Evolutionary conservation across 2,329 filamentous ascomycete genomes (phyloP), one percentile per base, ranked within the genome.

Genomic region (Colletotrichum viniferum): DNA sequence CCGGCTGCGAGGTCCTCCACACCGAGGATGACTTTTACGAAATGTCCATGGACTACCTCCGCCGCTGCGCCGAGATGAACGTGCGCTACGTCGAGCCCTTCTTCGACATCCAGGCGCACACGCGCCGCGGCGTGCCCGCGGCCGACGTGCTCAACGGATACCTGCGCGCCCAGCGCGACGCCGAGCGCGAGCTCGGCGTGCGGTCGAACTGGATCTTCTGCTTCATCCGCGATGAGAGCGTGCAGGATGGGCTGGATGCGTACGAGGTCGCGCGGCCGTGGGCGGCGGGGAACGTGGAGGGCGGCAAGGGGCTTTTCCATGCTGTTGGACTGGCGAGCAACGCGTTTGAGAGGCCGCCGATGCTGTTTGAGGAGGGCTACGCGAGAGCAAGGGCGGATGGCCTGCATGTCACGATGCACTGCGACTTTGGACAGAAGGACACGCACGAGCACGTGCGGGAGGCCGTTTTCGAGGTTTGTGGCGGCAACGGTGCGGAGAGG

Each of bases 31-130:
- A 96, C 84, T 96, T 94, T 80, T 92, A 94, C 81, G 90, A 90
- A 65, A 88, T 96, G 16, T 93, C 93, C 7, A 94, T 91, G 87
- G 89, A 90, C 76, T 96, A 96, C 85, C 93, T 96, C 82, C 81
- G 87, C 36, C 90, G 89, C 71, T 94, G 93, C 6, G 88, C 90
- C 32, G 85, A 85, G 4, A 91, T 95, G 78, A 91, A 91, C 36
- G 92, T 96, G 3, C 88, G 90, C 68, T 94, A 96, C 81, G 92
- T 92, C n/a, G 94, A 96, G 83, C 89, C 95, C 77, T 96, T 95
- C 85, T 96, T 96, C 84, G 94, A 96, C 81, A 94, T 94, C 3
- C 94, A 96, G 83, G 93, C 92, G 2, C 94, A 96, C 82, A 89
- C 91, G 4, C 85, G 84, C 12, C 89, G 94, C 26, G 92, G 92